Conservation (phyloP, 129 eudicot species). For the Flaveria bidentis region DNA sequence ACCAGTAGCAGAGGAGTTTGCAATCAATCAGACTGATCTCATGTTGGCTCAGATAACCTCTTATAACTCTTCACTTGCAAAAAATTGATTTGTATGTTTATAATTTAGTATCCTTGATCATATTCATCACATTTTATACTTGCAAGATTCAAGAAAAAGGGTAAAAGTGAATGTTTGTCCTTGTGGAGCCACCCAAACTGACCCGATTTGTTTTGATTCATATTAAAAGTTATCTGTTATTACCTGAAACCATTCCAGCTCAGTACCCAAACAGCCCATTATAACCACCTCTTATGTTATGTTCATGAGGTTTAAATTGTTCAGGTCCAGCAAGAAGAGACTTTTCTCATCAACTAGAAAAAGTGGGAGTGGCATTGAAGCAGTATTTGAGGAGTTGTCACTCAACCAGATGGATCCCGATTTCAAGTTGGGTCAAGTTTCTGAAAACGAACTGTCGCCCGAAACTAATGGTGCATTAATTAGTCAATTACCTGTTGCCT, state of each 20-base stretch:
- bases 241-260: not conserved
- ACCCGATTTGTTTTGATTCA: not conserved
- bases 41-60: too few relatives aligned
- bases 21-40: conserved; percentile 49
- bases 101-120: not conserved
- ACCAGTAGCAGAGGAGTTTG: conserved; percentile 76
- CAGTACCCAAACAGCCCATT: not conserved
- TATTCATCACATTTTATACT: not conserved
- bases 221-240: not conserved
- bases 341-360: conserved; percentile 49
- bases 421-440: conserved; percentile 51
- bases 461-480: conserved; percentile 46
- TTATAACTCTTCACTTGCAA: not conserved
- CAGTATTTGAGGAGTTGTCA: conserved; percentile 70
- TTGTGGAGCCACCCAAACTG: not conserved
- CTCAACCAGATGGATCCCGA: conserved; percentile 48
- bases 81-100: not conserved
- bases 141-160: not conserved
- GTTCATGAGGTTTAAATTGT: conserved; percentile 8
- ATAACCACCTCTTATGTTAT: not conserved
- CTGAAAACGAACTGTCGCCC: conserved; percentile 41
- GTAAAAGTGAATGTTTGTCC: not conserved
- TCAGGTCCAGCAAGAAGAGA: conserved; percentile 69
- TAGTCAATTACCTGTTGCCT: not conserved
- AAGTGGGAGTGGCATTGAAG: conserved; percentile 65